phyloP scores from a whole-genome alignment of 208 protist genomes.

The Zelonia costaricensis region DNA sequence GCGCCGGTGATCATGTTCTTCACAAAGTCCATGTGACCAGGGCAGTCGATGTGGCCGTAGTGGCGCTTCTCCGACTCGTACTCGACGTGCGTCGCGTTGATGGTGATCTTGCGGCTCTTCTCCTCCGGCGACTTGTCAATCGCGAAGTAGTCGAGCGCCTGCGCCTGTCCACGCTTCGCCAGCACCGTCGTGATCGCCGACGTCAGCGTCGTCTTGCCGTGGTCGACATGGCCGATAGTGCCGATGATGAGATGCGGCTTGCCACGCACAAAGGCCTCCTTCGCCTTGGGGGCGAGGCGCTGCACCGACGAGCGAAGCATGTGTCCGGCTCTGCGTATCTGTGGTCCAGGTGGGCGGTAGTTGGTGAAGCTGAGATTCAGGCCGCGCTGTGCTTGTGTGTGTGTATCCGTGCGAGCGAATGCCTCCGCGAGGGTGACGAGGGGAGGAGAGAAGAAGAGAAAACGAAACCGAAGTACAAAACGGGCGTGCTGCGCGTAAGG shows the following conservation, averaged over 20 bases:
- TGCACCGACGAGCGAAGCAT: conserved; percentile 41
- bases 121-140: conserved; percentile 99
- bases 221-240: conserved; percentile 99
- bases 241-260: conserved; percentile 99
- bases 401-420: not conserved
- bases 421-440: not conserved
- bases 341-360: too few relatives aligned
- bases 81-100: conserved; percentile 98
- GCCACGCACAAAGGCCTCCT: conserved; percentile 91
- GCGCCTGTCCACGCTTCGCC: conserved; percentile 79
- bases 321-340: not conserved
- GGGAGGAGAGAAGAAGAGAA: too few relatives aligned
- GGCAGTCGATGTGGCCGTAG: conserved; percentile 99
- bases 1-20: conserved; percentile 99
- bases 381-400: not conserved
- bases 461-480: too few relatives aligned
- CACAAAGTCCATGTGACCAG: conserved; percentile 99
- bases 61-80: conserved; percentile 99
- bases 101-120: conserved; percentile 99
- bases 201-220: conserved; percentile 99
- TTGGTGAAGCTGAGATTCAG: too few relatives aligned
- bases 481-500: too few relatives aligned
- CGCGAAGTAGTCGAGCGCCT: conserved; percentile 96
- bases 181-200: conserved; percentile 97
- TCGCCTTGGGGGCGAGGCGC: conserved; percentile 32